Percentiles rank a stretch among this genome's conserved stretches.
Conservation (phyloP, 306 rosid genomes). For the Malus domestica region ASM211411v1 NC_041791.1:4528501-4529000, state of each 20-base stretch:
- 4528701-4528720: conserved; percentile 86
- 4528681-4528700: conserved; percentile 85
- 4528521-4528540: conserved; percentile 86
- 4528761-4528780: conserved; percentile 89
- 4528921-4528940: too few species aligned
- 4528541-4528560: conserved; percentile 60
- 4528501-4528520: conserved; percentile 62
- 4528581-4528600: conserved; percentile 62
- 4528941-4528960: too few species aligned
- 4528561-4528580: conserved; percentile 64
- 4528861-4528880: too few species aligned
- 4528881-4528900: too few species aligned
- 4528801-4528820: not conserved
- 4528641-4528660: conserved; percentile 99
- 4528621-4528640: conserved; percentile 83
- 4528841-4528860: not conserved
- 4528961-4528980: too few species aligned
- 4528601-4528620: conserved; percentile 84
- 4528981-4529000: too few species aligned
- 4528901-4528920: too few species aligned
- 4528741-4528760: conserved; percentile 94
- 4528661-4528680: conserved; percentile 72
- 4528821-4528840: not conserved
- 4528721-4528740: conserved; percentile 80
- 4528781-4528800: not conserved